Base-by-base conservation (phyloP, 2,329 filamentous ascomycete species). In the Fusarium tjaetaba region DNA sequence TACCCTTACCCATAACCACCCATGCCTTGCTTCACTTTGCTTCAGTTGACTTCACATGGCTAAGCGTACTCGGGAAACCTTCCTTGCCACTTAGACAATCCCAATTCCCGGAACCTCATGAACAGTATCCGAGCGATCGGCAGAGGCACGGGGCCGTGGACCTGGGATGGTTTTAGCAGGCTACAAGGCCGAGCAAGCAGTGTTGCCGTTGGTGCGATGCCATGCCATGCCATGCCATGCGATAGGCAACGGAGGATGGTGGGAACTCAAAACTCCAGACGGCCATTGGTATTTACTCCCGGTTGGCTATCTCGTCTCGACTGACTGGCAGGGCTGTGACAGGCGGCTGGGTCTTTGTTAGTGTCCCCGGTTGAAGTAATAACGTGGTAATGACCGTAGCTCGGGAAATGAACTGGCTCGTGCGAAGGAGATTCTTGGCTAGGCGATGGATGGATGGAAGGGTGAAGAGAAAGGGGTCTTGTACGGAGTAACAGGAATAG, bases 121-220 rank as follows among this genome's bases (percentile, higher is more conserved):
- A 71, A 63, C 56, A 61, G 60, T 55, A 76, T 76, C 74, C 76
- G 76, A 76, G 65, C 66, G 76, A 77, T 77, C 76, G 74, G 76
- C 76, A 74, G 56, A 64, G 63, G 61, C 63, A 77, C 75, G 48
- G 75, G 72, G 61, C 71, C 66, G 65, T 75, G 73, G 75, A 58
- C 64, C 55, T 72, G 75, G 70, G 58, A 65, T 51, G 34, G 13
- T 61, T 52, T 60, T 32, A 46, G 56, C 24, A 48, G n/a, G 39
- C 20, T 32, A 45, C 39, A 57, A 46, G 55, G 41, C 24, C 51
- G 65, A 42, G 30, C 45, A 57, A 57, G 60, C 46, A 60, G 61
- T 48, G 39, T 61, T 58, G 61, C 61, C 57, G 51, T 38, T 53
- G 51, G 51, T 39, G 51, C 51, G 20, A 28, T 55, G 28, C 28